Percentiles rank a stretch among this genome's conserved stretches.
Evolutionary conservation across 1,284 basidiomycete species (phyloP).

Genomic region (Rhodofomes roseus): DNA sequence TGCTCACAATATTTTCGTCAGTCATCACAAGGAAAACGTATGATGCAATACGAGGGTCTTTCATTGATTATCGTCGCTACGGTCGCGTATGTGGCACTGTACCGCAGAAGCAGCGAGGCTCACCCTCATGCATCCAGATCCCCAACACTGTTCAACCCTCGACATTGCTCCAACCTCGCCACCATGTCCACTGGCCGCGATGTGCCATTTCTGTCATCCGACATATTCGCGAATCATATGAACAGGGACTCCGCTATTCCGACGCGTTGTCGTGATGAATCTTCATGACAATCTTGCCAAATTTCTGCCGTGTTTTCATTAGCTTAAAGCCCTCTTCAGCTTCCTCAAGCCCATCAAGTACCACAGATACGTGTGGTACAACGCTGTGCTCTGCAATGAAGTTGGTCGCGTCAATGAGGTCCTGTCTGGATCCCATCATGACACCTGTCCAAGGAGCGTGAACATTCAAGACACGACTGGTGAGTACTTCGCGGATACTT

Average conservation of each 20-base stretch:
- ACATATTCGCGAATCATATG: too few species aligned
- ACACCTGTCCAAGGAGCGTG: slow-evolving; percentile 47
- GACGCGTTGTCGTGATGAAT: slow-evolving; percentile 18
- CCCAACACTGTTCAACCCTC: too few species aligned
- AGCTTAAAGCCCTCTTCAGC: slow-evolving; percentile 72
- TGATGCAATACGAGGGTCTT: too few species aligned
- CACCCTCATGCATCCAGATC: too few species aligned
- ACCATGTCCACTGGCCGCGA: too few species aligned
- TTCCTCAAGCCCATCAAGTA: slow-evolving; percentile 57
- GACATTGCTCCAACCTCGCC: too few species aligned
- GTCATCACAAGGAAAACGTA: too few species aligned
- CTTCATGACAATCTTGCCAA: slow-evolving; percentile 72
- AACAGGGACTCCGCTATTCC: not conserved
- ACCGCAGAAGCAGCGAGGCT: too few species aligned
- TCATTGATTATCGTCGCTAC: too few species aligned
- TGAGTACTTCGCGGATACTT: slow-evolving; percentile 79
- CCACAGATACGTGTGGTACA: slow-evolving; percentile 70
- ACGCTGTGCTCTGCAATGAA: slow-evolving; percentile 71
- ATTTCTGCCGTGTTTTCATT: slow-evolving; percentile 59
- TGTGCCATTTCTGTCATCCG: too few species aligned
- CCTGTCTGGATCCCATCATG: slow-evolving; percentile 79
- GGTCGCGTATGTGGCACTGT: too few species aligned
- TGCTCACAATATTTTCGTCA: too few species aligned
- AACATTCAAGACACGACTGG: slow-evolving; percentile 63
- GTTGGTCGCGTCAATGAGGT: slow-evolving; percentile 69